Base-by-base conservation (phyloP, 306 rosid genomes). In the Rosa lucieae region DNA sequence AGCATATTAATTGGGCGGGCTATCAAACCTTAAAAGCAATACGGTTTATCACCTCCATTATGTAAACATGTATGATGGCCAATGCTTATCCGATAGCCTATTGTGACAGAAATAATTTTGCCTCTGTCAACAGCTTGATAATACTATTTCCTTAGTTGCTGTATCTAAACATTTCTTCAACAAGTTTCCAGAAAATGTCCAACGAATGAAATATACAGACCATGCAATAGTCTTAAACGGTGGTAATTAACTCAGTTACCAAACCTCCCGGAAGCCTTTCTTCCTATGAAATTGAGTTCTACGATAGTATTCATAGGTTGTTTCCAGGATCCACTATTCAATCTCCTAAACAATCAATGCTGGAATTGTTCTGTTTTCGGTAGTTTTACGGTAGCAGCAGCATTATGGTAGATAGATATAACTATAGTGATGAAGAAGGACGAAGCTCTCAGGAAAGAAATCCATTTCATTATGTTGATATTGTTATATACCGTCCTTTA, bases 301-400 rank as follows among this genome's bases (percentile, higher is more conserved):
- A 47, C 3, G 1, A 80, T 6, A 7, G 98, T 91, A 47, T 8
- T 63, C 73, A 93, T 32, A 49, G 84, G 78, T 91, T 93, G 79
- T 91, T 91, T 26, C 97, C 91, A 0, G 97, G 47, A 72, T 93
- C 97, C 15, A 93, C 84, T 29, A 87, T 79, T 0, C 91, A 91
- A 78, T 90, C 97, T 75, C 97, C 97, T 74, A 93, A 91, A 15
- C 86, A 59, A 88, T 56, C n/a, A 91, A 11, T 62, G 97, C 93
- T 1, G 98, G 88, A 6, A 88, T 80, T 46, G 68, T 87, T 82
- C 86, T 83, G 18, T 86, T 81, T 55, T 69, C 43, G 85, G 80
- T 35, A 84, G 66, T 21, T 15, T 51, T 56, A 67, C 67, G 15
- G 48, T 23, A 20, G 52, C 84, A 72, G n/a, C 48, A 44, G 29